Base-by-base conservation (phyloP, 2,329 filamentous ascomycete species). In the Aspergillus alliaceus region DNA sequence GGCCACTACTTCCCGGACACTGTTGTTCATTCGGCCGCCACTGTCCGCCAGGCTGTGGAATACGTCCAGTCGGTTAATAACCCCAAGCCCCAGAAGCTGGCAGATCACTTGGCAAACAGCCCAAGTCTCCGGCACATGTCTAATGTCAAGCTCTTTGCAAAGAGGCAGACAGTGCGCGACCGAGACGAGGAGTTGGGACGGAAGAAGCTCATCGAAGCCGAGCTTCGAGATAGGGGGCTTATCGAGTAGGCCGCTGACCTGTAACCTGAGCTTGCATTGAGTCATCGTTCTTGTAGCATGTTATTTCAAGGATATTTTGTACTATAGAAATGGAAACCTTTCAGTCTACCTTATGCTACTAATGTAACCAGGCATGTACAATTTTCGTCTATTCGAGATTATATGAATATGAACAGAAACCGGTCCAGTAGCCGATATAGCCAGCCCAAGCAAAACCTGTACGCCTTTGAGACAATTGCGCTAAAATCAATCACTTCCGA, bases 131-230 rank as follows among this genome's bases (percentile, higher is more conserved):
- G 76, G 18, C 65, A 72, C 1, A 76, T 90, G 51, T 78, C 84
- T 59, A 97, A 97, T 69, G 87, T 97, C 42, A 82, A 82, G 64
- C 77, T 96, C 22, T 83, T 84, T 64, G 72, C 75, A 25, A 82
- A 82, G 63, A 86, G 87, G 66, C 79, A 90, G 58, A 86, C 7
- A 83, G 86, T 9, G 85, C 90, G 32, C 84, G n/a, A 93, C 72
- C 86, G 85, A 72, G 90, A 93, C 75, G 85, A 83, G 65, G 81
- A 84, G 49, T 72, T 90, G 40, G 91, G 91, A 27, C 81, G 90
- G 67, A 90, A 88, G 85, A 95, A 95, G 84, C 74, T 92, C 50
- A 90, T 93, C 67, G 83, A 90, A 72, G 79, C 86, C 67, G 88
- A 91, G 74, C 78, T 93, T 61, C 76, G 76, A 67, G 81, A 83